phyloP scores from a whole-genome alignment of 208 protist genomes.

The Wallacemonas rigidus region DNA sequence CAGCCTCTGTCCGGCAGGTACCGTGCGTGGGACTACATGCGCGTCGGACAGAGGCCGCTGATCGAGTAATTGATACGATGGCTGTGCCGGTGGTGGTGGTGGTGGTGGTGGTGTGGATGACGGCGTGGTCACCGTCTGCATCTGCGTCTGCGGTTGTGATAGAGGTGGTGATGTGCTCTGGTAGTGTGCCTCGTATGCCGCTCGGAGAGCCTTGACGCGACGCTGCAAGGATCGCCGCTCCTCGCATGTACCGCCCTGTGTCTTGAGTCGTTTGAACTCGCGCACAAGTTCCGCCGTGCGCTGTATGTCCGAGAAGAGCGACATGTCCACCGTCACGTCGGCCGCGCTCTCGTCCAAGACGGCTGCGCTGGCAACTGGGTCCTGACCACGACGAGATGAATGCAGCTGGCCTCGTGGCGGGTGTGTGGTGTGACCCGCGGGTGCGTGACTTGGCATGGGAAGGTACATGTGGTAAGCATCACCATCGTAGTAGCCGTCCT shows the following conservation, averaged over 20 bases:
- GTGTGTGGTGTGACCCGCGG: neutral
- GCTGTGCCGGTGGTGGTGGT: neutral
- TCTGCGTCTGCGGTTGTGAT: too few species aligned
- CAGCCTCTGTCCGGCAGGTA: neutral
- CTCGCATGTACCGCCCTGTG: conserved; percentile 36
- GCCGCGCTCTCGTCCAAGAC: neutral
- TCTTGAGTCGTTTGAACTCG: conserved; percentile 41
- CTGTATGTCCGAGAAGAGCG: conserved; percentile 45
- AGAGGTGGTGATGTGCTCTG: too few species aligned
- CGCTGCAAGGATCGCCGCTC: conserved; percentile 26
- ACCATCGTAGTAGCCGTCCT: conserved; percentile 1
- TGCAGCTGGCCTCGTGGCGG: neutral
- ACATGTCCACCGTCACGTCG: neutral
- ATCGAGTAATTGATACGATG: neutral
- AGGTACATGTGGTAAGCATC: neutral
- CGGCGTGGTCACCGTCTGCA: neutral
- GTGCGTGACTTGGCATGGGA: neutral
- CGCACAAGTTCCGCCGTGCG: conserved; percentile 39
- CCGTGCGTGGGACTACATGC: too few species aligned
- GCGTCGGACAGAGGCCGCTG: too few species aligned
- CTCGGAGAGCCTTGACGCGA: conserved; percentile 27
- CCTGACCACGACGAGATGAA: neutral
- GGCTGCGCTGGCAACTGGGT: too few species aligned
- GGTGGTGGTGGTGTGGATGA: neutral
- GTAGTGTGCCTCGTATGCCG: conserved; percentile 20